These are phyloP conservation scores for Podospora pseudoanserina DNA, from an alignment of 495 filamentous ascomycete species.

Conservation along the genomic window DNA sequence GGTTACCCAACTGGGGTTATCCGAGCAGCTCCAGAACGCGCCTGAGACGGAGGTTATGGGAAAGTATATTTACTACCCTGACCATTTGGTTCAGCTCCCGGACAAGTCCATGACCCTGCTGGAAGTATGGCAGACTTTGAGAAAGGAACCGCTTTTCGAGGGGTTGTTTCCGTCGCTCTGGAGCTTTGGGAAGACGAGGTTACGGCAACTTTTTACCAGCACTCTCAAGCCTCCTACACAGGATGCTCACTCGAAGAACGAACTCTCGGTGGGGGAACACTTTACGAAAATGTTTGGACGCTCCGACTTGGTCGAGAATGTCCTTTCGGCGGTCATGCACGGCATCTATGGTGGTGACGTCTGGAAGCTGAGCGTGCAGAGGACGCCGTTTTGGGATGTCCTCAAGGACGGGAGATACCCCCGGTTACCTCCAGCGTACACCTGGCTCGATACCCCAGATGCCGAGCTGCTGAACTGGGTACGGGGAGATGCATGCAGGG, in stretches of 20 bases:
- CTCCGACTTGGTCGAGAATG: constrained; percentile 60
- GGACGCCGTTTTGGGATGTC: constrained; percentile 31
- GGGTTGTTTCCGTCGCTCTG: constrained; percentile 31
- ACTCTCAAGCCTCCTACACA: too few relatives aligned
- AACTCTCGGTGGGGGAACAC: constrained; percentile 74
- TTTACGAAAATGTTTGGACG: constrained; percentile 54
- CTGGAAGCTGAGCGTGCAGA: constrained; percentile 67
- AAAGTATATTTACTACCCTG: constrained; percentile 90
- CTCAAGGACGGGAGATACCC: not conserved
- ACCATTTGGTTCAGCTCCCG: constrained; percentile 73
- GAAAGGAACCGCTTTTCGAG: constrained; percentile 61
- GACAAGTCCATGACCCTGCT: constrained; percentile 15
- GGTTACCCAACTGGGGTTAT: constrained; percentile 61
- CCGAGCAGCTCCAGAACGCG: constrained; percentile 51
- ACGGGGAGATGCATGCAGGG: not conserved
- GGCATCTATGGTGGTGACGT: constrained; percentile 95
- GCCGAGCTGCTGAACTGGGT: not conserved
- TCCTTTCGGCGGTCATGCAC: constrained; percentile 75
- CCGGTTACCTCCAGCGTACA: too few relatives aligned
- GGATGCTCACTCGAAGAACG: not conserved
- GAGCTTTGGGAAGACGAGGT: constrained; percentile 4
- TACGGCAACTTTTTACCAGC: not conserved
- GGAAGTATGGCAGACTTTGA: constrained; percentile 1
- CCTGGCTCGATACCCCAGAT: not conserved
- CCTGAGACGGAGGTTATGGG: constrained; percentile 50